A percentile compares a stretch with the other conserved stretches of the same genome.
Evolutionary conservation across 805 yeast species (phyloP).

Genomic region (Ogataea nitratoaversa): DNA sequence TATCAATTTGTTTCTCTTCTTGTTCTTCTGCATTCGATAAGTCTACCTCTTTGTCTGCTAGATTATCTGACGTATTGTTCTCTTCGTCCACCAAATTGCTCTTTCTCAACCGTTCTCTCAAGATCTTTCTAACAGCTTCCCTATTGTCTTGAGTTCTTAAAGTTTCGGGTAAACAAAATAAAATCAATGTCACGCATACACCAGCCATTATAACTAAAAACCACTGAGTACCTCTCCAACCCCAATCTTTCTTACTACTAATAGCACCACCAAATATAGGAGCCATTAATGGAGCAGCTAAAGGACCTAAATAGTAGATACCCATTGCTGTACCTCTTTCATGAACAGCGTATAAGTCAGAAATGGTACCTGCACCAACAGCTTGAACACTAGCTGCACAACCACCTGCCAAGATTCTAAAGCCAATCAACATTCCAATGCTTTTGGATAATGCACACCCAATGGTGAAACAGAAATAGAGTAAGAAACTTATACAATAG

Average conservation of each 20-base stretch:
- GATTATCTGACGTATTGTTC: no score
- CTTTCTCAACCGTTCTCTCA: conserved; percentile 33
- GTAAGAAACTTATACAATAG: conserved; percentile 60
- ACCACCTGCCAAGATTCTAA: conserved; percentile 73
- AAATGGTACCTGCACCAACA: conserved; percentile 85
- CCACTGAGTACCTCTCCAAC: conserved; percentile 92
- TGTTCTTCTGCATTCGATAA: conserved; percentile 8
- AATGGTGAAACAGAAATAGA: conserved; percentile 62
- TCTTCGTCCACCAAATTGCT: conserved; percentile 14
- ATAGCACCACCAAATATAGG: conserved; percentile 81
- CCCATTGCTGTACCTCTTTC: conserved; percentile 81
- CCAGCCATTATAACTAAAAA: conserved; percentile 68
- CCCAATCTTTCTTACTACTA: conserved; percentile 52
- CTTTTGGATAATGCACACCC: conserved; percentile 67
- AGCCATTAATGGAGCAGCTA: conserved; percentile 73
- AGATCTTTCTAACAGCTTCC: conserved; percentile 45
- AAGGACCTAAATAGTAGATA: conserved; percentile 72
- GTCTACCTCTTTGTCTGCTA: no score
- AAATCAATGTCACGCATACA: conserved; percentile 41
- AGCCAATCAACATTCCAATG: conserved; percentile 58
- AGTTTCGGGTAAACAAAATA: conserved; percentile 75
- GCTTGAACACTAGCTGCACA: conserved; percentile 83
- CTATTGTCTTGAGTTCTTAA: conserved; percentile 59
- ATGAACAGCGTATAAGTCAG: conserved; percentile 63
- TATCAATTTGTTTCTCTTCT: conserved; percentile 26